Conservation (phyloP, 106 monocot species). For the Hemerocallis citrina region DNA sequence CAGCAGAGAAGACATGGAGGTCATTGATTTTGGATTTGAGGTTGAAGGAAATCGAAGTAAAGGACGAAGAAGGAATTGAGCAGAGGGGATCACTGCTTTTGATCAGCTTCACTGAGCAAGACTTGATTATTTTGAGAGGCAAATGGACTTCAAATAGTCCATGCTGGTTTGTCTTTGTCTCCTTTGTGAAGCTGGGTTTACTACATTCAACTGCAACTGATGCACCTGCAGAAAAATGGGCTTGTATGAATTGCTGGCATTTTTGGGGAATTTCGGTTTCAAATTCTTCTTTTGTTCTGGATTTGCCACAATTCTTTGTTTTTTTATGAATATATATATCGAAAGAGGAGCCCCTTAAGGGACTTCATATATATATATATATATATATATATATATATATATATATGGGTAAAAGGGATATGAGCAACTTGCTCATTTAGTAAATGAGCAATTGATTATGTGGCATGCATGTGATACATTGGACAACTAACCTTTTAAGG, state of each 20-base stretch:
- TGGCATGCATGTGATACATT: too few species aligned
- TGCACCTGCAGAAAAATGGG: constrained; percentile 23
- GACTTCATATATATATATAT: too few species aligned
- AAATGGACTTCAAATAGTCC: constrained; percentile 31
- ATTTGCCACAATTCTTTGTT: background rate
- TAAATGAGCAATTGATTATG: too few species aligned
- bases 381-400: too few species aligned
- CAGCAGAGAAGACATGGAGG: constrained; percentile 42
- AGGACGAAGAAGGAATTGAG: constrained; percentile 21
- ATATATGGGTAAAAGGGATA: too few species aligned
- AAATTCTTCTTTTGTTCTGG: background rate
- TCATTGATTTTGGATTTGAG: constrained; percentile 7
- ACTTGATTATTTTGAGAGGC: constrained; percentile 7
- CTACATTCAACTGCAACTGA: constrained; percentile 34
- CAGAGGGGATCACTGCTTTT: constrained; percentile 52
- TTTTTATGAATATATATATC: too few species aligned
- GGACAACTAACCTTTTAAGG: too few species aligned
- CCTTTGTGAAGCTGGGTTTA: constrained; percentile 23
- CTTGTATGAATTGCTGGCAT: background rate
- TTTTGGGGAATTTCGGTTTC: background rate
- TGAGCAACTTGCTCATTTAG: too few species aligned
- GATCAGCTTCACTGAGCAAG: constrained; percentile 31
- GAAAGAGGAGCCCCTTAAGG: too few species aligned
- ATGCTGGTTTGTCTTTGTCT: constrained; percentile 23
- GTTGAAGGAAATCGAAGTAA: constrained; percentile 5